These are phyloP conservation scores for Adenanthera pavonina DNA, from an alignment of 306 rosid species.

Conservation along the genomic window DNA sequence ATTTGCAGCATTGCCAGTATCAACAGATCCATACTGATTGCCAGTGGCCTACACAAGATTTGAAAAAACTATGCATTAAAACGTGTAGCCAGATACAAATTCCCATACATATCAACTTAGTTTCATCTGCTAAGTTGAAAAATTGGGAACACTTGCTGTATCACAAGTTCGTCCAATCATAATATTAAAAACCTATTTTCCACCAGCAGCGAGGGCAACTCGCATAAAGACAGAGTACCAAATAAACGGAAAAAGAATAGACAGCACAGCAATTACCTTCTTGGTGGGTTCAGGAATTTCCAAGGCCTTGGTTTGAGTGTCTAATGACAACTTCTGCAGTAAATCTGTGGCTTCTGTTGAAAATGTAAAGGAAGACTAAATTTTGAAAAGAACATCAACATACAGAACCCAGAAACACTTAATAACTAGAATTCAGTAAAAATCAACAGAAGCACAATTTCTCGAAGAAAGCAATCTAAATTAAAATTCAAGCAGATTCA, in stretches of 20 bases:
- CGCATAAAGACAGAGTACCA: not conserved
- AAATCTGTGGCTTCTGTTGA: slow-evolving; percentile 83
- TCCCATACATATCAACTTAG: not conserved
- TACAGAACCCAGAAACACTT: not conserved
- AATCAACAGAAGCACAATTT: not conserved
- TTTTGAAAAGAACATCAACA: not conserved
- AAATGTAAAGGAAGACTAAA: slow-evolving; percentile 62
- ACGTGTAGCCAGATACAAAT: not conserved
- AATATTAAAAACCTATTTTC: not conserved
- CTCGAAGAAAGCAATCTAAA: not conserved
- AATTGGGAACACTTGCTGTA: not conserved
- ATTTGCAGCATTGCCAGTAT: slow-evolving; percentile 68
- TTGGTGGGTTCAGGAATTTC: slow-evolving; percentile 85
- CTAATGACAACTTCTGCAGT: slow-evolving; percentile 84
- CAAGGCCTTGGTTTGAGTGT: slow-evolving; percentile 77
- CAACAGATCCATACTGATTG: slow-evolving; percentile 77
- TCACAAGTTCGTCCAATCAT: not conserved
- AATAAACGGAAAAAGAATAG: not conserved
- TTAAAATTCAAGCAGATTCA: slow-evolving; percentile 1
- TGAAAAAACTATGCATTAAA: not conserved
- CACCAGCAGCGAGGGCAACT: not conserved
- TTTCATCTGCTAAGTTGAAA: not conserved
- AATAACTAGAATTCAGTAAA: not conserved
- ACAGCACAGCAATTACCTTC: slow-evolving; percentile 56
- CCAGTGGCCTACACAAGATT: slow-evolving; percentile 57